Evolutionary conservation across 345 rosid species (phyloP).

Genomic region (Boechera divaricarpa): DNA sequence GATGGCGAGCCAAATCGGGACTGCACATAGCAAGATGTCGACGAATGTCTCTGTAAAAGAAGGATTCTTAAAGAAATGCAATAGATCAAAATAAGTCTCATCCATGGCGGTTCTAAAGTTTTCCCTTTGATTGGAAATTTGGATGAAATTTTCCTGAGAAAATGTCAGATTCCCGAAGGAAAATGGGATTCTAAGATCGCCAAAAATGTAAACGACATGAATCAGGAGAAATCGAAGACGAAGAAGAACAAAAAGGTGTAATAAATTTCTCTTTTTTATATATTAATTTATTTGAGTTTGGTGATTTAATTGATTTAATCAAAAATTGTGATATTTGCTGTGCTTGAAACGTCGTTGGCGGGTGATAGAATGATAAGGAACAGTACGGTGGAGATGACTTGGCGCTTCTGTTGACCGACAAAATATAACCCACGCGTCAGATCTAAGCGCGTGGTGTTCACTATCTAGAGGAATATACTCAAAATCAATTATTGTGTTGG

Average conservation of each 20-base stretch:
- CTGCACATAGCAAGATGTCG: slow-evolving; percentile 94
- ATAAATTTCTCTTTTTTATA: not conserved
- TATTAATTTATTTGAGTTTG: slow-evolving; percentile 22
- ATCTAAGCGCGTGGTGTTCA: slow-evolving; percentile 23
- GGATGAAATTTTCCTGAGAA: not conserved
- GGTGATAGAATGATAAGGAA: slow-evolving; percentile 19
- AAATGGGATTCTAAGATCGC: slow-evolving; percentile 4
- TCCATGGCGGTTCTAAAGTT: slow-evolving; percentile 54
- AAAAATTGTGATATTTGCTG: slow-evolving; percentile 18
- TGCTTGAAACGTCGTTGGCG: slow-evolving; percentile 31
- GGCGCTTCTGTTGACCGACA: slow-evolving; percentile 32
- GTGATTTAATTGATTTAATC: slow-evolving; percentile 20
- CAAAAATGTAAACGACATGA: slow-evolving; percentile 9
- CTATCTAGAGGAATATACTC: slow-evolving; percentile 3
- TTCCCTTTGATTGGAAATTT: not conserved
- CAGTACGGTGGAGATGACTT: slow-evolving; percentile 31
- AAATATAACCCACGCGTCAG: slow-evolving; percentile 22
- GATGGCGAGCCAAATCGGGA: slow-evolving; percentile 97
- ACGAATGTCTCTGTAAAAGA: slow-evolving; percentile 85
- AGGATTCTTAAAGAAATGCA: slow-evolving; percentile 69
- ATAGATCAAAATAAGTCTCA: slow-evolving; percentile 66
- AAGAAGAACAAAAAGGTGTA: slow-evolving; percentile 22
- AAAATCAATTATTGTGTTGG: not conserved
- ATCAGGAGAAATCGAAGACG: slow-evolving; percentile 12
- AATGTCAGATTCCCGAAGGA: slow-evolving; percentile 29